Base-by-base conservation (phyloP, 2,329 filamentous ascomycete genomes). In the Metarhizium humberi region DNA sequence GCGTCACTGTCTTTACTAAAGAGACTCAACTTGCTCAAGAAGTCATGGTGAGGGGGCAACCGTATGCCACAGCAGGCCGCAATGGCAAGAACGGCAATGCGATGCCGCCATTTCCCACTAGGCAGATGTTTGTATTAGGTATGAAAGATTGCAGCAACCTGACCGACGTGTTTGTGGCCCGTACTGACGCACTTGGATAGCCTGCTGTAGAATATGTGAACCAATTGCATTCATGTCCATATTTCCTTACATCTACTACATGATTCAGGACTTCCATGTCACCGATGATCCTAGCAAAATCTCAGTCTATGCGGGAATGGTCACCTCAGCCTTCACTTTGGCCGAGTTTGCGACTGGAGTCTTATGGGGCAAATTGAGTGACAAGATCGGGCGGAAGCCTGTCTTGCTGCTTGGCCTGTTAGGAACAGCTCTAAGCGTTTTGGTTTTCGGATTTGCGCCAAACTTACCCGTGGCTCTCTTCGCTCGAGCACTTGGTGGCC, bases 201-300 rank as follows among this genome's bases (percentile, higher is more conserved):
- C 91, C 49, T 79, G 96, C 66, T 96, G 92, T 74, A 87, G 94
- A 67, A 92, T 99, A 76, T 96, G 91, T 78, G 94, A 99, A 70
- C 94, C 94, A 53, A 97, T 99, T 71, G 94, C 94, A 6, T 97
- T 99, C 78, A 97, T 96, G 90, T 96, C 92, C 54, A 96, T 97
- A 63, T 97, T 99, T 69, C 94, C 94, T 1, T 99, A 97, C 72
- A 91, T 95, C 63, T 97, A 96, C 76, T 92, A 88, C 76, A 97
- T 99, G 94, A 87, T 97, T 63, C 80, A 91, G 65, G 90, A 91
- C 58, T 97, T 97, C 73, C 78, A 88, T 65, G 86, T 96, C 67
- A 89, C 91, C 59, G 78, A 89, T 50, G 84, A 91, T 67, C 78
- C 87, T 59, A 85, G 80, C 64, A 84, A 88, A 67, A 95, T 96